Evolutionary conservation across 768 basidiomycete species (phyloP), one percentile per base, ranked within the genome.

Genomic region (Dioszegia hungarica): DNA sequence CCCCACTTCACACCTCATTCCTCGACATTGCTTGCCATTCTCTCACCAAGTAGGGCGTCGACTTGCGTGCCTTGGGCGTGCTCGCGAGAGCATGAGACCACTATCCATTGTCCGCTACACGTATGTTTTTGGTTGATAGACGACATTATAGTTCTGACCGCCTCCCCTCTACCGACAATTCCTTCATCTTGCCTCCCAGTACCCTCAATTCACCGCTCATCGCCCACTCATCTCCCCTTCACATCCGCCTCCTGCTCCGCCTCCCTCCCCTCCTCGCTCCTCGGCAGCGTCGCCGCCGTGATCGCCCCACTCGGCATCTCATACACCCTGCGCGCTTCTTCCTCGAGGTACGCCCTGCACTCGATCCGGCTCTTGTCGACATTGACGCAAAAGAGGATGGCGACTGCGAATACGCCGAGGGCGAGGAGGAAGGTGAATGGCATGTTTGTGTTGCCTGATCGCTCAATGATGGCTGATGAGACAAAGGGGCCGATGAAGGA

Each of bases 401-500:
- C 57, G 9, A 70, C 60, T 9, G 70, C 51, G 29, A 72, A 44
- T 0, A 56, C 55, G 20, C 70, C 70, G 10, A 72, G 58, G n/a
- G 44, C 63, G 10, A 72, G 63, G 0, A 72, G 57, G 63, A 72
- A 72, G 1, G 68, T 70, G 49, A 72, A 72, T n/a, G 70, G 70
- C 70, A 72, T 72, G 47, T 70, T 72, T 46, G 59, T 63, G 54
- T 72, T 72, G 19, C 67, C 60, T 5, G 70, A 66, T 24, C 59
- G 46, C 22, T 70, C 66, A 34, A 73, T 70, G 34, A 73, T 73
- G 24, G 71, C 71, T 20, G 52, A 56, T 14, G 60, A 60, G 20
- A 73, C 71, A 52, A 73, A 73, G 12, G 71, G 71, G 3, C 71
- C 71, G 49, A 73, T 64, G 52, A 73, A 73, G 36, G 62, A 64